Conservation (phyloP, 768 basidiomycete genomes). For the Rhodocollybia butyracea region DNA sequence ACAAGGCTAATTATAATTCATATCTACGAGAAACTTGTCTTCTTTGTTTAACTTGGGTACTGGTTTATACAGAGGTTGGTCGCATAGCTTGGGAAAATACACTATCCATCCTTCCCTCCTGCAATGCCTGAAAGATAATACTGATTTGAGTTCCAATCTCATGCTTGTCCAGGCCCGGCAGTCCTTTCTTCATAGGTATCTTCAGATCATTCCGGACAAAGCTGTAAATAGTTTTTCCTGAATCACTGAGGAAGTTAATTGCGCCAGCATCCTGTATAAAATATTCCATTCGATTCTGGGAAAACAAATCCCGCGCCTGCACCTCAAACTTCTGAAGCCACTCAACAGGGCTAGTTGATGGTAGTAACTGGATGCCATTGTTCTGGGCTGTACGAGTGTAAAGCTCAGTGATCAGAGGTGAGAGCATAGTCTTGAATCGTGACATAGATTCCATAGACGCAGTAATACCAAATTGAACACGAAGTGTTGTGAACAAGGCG, state of each 20-base stretch:
- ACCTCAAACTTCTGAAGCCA: not conserved
- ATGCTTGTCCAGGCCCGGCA: not conserved
- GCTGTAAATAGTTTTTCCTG: not conserved
- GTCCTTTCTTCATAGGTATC: not conserved
- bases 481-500: not conserved
- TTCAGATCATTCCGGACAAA: not conserved
- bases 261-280: not conserved
- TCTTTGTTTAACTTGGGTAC: too few species aligned
- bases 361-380: not conserved
- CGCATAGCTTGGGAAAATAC: too few species aligned
- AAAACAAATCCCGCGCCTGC: not conserved
- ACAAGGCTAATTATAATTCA: too few species aligned
- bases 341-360: not conserved
- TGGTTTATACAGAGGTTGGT: too few species aligned
- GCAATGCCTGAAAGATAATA: not conserved
- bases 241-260: not conserved
- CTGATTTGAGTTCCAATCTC: not conserved
- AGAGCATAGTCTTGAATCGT: too few species aligned
- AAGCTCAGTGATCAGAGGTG: too few species aligned
- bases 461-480: not conserved
- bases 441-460: not conserved
- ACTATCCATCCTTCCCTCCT: too few species aligned
- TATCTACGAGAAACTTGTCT: too few species aligned
- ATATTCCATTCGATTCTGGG: not conserved
- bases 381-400: too few species aligned